phyloP scores from a whole-genome alignment of 2,329 filamentous ascomycete species.

The Monilinia laxa region DNA sequence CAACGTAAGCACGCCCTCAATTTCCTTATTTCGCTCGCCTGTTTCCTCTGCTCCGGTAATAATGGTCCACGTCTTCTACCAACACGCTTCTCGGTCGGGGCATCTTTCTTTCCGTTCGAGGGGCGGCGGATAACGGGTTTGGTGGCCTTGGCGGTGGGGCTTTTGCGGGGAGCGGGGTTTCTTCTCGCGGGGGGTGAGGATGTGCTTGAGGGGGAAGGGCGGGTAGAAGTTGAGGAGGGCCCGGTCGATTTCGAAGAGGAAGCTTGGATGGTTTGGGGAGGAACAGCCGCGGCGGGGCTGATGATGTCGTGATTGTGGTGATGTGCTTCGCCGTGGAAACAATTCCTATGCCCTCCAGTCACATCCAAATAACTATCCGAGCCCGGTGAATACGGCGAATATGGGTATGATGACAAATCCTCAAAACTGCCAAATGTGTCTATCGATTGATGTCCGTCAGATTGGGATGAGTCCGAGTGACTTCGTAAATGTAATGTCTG shows the following conservation, averaged over 20 bases:
- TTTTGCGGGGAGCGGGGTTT: slow-evolving; percentile 68
- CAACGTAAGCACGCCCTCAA: slow-evolving; percentile 89
- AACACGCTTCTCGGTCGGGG: slow-evolving; percentile 82
- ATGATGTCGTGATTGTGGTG: slow-evolving; percentile 54
- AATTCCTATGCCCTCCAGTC: slow-evolving; percentile 54
- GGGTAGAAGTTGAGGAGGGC: slow-evolving; percentile 54
- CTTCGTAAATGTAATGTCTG: slow-evolving; percentile 87
- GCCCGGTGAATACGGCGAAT: slow-evolving; percentile 77
- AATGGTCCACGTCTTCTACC: slow-evolving; percentile 87
- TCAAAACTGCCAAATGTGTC: slow-evolving; percentile 72
- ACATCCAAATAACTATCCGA: slow-evolving; percentile 73
- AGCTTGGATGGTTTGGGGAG: slow-evolving; percentile 68
- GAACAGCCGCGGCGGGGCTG: slow-evolving; percentile 66
- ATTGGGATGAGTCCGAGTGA: slow-evolving; percentile 79
- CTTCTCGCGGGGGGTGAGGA: slow-evolving; percentile 65
- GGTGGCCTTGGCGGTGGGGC: slow-evolving; percentile 65
- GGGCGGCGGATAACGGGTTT: slow-evolving; percentile 83
- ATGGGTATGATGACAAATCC: slow-evolving; percentile 64
- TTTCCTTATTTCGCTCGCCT: slow-evolving; percentile 95
- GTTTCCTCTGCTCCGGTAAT: slow-evolving; percentile 89
- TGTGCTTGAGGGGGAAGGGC: slow-evolving; percentile 58
- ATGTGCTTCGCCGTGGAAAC: slow-evolving; percentile 57
- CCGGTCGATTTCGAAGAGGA: slow-evolving; percentile 59
- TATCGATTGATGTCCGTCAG: slow-evolving; percentile 62
- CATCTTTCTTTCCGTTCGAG: slow-evolving; percentile 74